Conservation (phyloP, 495 filamentous ascomycete species). For the Lentithecium fluviatile region DNA sequence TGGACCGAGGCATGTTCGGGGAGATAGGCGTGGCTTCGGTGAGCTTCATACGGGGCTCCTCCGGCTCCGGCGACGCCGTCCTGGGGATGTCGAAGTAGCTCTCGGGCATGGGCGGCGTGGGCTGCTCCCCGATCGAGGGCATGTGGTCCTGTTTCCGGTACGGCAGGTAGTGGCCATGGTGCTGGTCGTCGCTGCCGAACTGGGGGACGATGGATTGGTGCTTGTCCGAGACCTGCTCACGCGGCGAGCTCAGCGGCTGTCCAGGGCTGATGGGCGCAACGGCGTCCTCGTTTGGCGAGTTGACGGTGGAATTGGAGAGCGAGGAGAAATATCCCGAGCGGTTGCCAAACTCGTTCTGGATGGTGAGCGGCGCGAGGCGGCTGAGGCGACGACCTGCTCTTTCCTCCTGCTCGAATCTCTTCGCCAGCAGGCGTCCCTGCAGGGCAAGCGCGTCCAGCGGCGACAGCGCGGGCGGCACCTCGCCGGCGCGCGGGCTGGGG, state of each 20-base stretch:
- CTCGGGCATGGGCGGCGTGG: slow-evolving; percentile 24
- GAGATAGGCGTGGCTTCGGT: slow-evolving; percentile 30
- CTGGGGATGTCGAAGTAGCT: slow-evolving; percentile 50
- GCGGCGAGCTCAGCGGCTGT: slow-evolving; percentile 12
- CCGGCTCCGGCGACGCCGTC: slow-evolving; percentile 52
- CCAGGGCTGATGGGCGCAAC: slow-evolving; percentile 33
- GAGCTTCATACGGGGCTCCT: slow-evolving; percentile 34
- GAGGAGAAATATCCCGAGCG: slow-evolving; percentile 75
- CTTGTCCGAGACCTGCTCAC: slow-evolving; percentile 22
- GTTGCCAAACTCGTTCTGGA: slow-evolving; percentile 70
- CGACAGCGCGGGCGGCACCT: slow-evolving; percentile 86
- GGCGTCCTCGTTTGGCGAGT: slow-evolving; percentile 36
- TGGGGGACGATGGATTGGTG: slow-evolving; percentile 34
- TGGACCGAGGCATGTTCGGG: slow-evolving; percentile 35
- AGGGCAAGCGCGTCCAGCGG: slow-evolving; percentile 92
- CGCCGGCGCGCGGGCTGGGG: slow-evolving; percentile 55
- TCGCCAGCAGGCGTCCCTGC: slow-evolving; percentile 83
- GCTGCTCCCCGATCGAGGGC: slow-evolving; percentile 37
- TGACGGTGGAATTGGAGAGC: slow-evolving; percentile 45
- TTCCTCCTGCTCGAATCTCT: slow-evolving; percentile 74
- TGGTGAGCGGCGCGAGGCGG: slow-evolving; percentile 76
- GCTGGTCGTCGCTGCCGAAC: slow-evolving; percentile 18
- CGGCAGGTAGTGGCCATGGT: slow-evolving; percentile 24
- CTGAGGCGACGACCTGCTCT: slow-evolving; percentile 72
- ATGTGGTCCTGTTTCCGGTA: slow-evolving; percentile 21